A percentile compares a stretch with the other conserved stretches of the same genome.
These are phyloP conservation scores for Styphnolobium japonicum DNA, from an alignment of 306 rosid species.

Conservation along the genomic window DNA sequence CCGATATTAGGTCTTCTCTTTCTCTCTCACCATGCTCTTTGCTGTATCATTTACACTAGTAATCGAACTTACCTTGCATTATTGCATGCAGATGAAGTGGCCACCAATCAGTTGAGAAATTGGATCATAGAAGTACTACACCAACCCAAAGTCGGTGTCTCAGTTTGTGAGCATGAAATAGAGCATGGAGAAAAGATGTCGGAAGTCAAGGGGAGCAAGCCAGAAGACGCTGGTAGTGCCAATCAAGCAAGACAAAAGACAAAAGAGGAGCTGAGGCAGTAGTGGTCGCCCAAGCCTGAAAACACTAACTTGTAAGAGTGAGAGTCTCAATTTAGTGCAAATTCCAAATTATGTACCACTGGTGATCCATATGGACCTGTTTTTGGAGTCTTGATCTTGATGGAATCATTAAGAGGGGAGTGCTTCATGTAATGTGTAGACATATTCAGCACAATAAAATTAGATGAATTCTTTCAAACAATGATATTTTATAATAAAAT, in stretches of 20 bases:
- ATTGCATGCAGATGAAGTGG: constrained; percentile 53
- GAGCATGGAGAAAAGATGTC: constrained; percentile 29
- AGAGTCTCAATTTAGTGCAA: neutral
- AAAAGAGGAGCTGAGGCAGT: constrained; percentile 1
- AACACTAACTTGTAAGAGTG: neutral
- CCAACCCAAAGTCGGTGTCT: neutral
- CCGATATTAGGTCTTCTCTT: constrained; percentile 65
- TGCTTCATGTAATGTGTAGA: neutral
- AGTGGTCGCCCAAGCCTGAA: constrained; percentile 29
- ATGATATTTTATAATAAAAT: constrained; percentile 11
- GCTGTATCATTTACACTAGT: neutral
- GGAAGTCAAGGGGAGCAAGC: neutral
- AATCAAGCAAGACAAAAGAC: constrained; percentile 17
- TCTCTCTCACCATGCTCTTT: neutral
- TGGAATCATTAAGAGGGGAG: neutral
- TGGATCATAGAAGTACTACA: constrained; percentile 39
- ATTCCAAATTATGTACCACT: neutral
- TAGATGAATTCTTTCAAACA: neutral
- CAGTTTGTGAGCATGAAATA: constrained; percentile 17
- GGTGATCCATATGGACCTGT: neutral
- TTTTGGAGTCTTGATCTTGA: neutral
- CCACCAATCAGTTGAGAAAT: constrained; percentile 35
- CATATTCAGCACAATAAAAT: neutral
- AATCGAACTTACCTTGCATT: constrained; percentile 6
- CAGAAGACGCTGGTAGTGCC: constrained; percentile 21